Conservation (phyloP, 768 basidiomycete genomes). For the Tylopilus balloui region DNA sequence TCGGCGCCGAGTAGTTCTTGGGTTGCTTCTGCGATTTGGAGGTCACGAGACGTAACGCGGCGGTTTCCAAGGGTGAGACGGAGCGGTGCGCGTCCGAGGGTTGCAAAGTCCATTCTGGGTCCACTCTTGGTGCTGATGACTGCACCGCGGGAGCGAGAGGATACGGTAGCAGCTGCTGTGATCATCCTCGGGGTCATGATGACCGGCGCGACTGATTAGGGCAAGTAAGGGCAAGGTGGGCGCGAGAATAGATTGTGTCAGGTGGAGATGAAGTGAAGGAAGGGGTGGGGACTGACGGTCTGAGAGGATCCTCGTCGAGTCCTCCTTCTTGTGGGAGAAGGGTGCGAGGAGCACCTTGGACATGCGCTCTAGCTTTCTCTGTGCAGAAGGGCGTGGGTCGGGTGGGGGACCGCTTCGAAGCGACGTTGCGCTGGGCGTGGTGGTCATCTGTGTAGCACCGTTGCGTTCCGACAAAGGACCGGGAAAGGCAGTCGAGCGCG, state of each 20-base stretch:
- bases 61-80: slow-evolving; percentile 60
- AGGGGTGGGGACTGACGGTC: slow-evolving; percentile 53
- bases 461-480: slow-evolving; percentile 15
- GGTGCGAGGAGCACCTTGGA: slow-evolving; percentile 70
- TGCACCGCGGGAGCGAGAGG: slow-evolving; percentile 42
- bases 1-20: slow-evolving; percentile 68
- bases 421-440: slow-evolving; percentile 1
- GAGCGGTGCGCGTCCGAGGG: slow-evolving; percentile 74
- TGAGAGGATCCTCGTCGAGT: slow-evolving; percentile 68
- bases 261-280: not conserved
- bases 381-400: not conserved
- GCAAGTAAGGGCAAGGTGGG: too few relatives aligned
- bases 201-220: slow-evolving; percentile 78
- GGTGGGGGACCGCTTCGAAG: not conserved
- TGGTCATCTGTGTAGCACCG: slow-evolving; percentile 8
- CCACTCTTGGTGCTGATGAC: slow-evolving; percentile 31
- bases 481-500: not conserved
- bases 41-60: slow-evolving; percentile 76
- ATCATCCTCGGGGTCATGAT: slow-evolving; percentile 90
- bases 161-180: slow-evolving; percentile 61
- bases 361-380: slow-evolving; percentile 55
- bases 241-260: not conserved
- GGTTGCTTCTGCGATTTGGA: slow-evolving; percentile 78
- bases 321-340: slow-evolving; percentile 52
- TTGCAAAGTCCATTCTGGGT: slow-evolving; percentile 62